These are phyloP conservation scores for Pestalotiopsis fici DNA, from an alignment of 2,329 filamentous ascomycete genomes.

Conservation along the genomic window DNA sequence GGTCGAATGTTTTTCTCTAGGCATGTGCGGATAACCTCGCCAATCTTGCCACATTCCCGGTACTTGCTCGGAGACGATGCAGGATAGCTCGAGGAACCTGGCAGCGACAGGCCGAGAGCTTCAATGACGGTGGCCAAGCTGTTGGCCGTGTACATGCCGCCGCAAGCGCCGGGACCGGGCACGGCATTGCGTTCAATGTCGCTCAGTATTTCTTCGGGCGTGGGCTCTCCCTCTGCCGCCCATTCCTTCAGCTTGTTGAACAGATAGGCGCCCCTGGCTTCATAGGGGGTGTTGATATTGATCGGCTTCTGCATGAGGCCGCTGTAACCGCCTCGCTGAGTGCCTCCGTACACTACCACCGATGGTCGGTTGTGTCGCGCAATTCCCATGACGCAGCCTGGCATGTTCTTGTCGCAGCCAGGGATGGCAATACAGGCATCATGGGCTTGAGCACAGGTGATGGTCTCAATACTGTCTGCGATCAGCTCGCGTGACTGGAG, in stretches of 20 bases:
- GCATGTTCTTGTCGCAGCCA: slow-evolving; percentile 99
- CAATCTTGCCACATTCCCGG: slow-evolving; percentile 81
- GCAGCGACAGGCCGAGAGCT: slow-evolving; percentile 78
- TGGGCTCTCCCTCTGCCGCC: slow-evolving; percentile 62
- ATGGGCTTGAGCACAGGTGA: slow-evolving; percentile 99
- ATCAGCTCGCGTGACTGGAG: slow-evolving; percentile 90
- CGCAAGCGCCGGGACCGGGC: slow-evolving; percentile 72
- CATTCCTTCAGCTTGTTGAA: slow-evolving; percentile 71
- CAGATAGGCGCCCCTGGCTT: slow-evolving; percentile 79
- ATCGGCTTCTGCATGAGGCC: slow-evolving; percentile 72
- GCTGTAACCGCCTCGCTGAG: slow-evolving; percentile 81
- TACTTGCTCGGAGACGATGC: slow-evolving; percentile 81
- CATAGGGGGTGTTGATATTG: slow-evolving; percentile 86
- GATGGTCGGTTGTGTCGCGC: slow-evolving; percentile 86
- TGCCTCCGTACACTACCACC: slow-evolving; percentile 91
- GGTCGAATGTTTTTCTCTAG: slow-evolving; percentile 84
- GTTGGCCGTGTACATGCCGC: slow-evolving; percentile 86
- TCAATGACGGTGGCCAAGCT: slow-evolving; percentile 89
- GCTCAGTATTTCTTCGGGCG: slow-evolving; percentile 74
- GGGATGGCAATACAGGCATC: slow-evolving; percentile 96
- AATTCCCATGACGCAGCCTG: slow-evolving; percentile 84
- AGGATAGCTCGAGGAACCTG: slow-evolving; percentile 81
- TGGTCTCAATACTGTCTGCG: slow-evolving; percentile 95
- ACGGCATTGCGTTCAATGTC: slow-evolving; percentile 80
- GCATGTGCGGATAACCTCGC: slow-evolving; percentile 74